Conservation (phyloP, 2,329 filamentous ascomycete genomes). For the Hypoxylon sp. region DNA sequence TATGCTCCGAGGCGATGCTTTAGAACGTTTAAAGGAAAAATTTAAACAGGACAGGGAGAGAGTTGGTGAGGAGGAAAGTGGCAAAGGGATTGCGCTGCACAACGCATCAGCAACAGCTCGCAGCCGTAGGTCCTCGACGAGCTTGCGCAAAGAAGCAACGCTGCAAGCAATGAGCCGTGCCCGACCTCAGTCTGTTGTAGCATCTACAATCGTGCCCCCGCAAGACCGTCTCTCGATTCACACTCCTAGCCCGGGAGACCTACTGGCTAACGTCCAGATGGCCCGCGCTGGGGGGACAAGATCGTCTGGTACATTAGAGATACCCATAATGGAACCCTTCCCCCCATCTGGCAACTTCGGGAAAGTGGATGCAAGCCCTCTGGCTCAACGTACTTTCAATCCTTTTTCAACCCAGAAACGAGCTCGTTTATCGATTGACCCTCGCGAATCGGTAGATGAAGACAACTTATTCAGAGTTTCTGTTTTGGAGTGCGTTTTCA, state of each 20-base stretch:
- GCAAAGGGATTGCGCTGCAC: constrained; percentile 95
- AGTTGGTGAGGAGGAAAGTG: constrained; percentile 81
- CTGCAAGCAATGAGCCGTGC: constrained; percentile 73
- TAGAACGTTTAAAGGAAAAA: constrained; percentile 91
- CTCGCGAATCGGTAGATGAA: constrained; percentile 87
- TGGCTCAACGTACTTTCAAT: constrained; percentile 66
- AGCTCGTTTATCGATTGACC: constrained; percentile 68
- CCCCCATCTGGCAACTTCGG: constrained; percentile 51
- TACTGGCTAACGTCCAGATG: constrained; percentile 82
- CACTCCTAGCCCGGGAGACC: constrained; percentile 78
- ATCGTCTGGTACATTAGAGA: constrained; percentile 51
- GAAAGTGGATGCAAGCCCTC: constrained; percentile 59
- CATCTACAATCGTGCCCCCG: constrained; percentile 57
- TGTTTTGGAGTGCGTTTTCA: constrained; percentile 95
- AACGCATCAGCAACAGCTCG: constrained; percentile 76
- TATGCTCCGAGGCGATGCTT: constrained; percentile 83
- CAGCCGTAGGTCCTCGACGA: constrained; percentile 78
- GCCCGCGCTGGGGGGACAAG: constrained; percentile 70
- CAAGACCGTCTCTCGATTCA: constrained; percentile 59
- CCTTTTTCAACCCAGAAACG: constrained; percentile 68
- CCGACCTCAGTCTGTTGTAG: constrained; percentile 59
- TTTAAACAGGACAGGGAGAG: constrained; percentile 88
- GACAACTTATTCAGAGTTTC: constrained; percentile 90
- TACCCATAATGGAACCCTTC: constrained; percentile 47
- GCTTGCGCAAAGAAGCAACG: constrained; percentile 82